These are phyloP conservation scores for Gyromitra esculenta DNA, from an alignment of 2,329 filamentous ascomycete species.

Conservation along the genomic window DNA sequence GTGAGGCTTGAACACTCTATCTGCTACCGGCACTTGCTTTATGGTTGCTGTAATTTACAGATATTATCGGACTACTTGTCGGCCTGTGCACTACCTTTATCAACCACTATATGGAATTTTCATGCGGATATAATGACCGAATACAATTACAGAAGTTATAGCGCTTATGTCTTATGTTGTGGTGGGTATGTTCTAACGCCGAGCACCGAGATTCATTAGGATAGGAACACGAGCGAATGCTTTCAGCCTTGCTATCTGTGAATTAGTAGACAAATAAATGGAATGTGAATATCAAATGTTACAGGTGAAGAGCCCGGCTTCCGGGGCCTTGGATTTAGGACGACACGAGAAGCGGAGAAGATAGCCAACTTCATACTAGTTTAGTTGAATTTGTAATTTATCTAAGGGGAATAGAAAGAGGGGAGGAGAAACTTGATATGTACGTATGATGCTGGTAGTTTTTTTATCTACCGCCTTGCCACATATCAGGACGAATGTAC, in stretches of 20 bases:
- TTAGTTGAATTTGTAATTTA: background rate
- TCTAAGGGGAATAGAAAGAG: background rate
- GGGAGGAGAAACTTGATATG: background rate
- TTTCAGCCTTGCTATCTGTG: too few relatives aligned
- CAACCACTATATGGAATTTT: too few relatives aligned
- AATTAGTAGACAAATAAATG: too few relatives aligned
- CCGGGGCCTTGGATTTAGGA: background rate
- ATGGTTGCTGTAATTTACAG: background rate
- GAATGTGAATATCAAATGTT: too few relatives aligned
- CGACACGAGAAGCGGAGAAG: background rate
- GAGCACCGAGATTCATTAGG: too few relatives aligned
- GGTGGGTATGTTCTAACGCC: too few relatives aligned
- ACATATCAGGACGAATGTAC: background rate
- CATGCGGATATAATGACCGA: too few relatives aligned
- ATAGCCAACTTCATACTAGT: background rate
- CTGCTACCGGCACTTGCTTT: background rate
- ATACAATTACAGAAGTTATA: too few relatives aligned
- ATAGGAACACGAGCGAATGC: too few relatives aligned
- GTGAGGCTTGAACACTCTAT: background rate
- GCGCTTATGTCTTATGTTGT: too few relatives aligned
- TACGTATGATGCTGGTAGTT: background rate
- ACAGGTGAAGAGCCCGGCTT: too few relatives aligned
- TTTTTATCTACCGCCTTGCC: background rate
- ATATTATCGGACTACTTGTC: background rate
- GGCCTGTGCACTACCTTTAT: too few relatives aligned